Evolutionary conservation across 2,329 filamentous ascomycete genomes (phyloP).

Genomic region (Clarireedia paspali): DNA sequence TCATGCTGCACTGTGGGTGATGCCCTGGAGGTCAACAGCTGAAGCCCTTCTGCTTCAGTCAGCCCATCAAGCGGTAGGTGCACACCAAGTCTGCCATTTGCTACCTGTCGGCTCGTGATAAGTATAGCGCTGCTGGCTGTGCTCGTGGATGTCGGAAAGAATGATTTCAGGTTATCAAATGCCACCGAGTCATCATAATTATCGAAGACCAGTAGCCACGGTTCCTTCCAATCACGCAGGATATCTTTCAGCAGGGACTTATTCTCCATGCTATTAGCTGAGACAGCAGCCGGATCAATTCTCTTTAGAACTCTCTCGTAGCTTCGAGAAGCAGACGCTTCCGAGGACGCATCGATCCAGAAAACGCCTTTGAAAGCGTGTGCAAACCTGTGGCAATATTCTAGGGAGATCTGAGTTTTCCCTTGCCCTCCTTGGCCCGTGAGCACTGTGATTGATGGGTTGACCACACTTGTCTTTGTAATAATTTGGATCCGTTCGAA

Average conservation of each 20-base stretch:
- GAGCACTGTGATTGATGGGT: constrained; percentile 2
- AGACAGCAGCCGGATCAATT: constrained; percentile 2
- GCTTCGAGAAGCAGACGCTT: constrained; percentile 4
- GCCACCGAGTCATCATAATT: constrained; percentile 17
- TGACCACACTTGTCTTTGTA: background rate
- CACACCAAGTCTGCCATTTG: constrained; percentile 4
- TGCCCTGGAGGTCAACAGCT: constrained; percentile 2
- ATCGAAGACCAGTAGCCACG: constrained; percentile 22
- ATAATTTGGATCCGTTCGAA: background rate
- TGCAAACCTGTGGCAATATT: background rate
- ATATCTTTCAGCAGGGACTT: constrained; percentile 3
- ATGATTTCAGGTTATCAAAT: constrained; percentile 5
- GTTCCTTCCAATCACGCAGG: constrained; percentile 3
- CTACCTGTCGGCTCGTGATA: constrained; percentile 13
- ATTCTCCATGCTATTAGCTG: background rate
- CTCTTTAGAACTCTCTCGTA: constrained; percentile 13
- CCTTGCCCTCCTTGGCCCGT: constrained; percentile 6
- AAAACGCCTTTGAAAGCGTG: constrained; percentile 12
- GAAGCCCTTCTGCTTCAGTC: constrained; percentile 7
- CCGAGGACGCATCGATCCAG: constrained; percentile 20
- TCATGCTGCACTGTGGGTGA: background rate
- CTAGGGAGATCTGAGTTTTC: constrained; percentile 7
- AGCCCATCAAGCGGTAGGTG: background rate
- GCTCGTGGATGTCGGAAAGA: background rate
- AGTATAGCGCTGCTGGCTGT: constrained; percentile 1